Base-by-base conservation (phyloP, 2,329 filamentous ascomycete genomes). In the Hypoxylon sp. region DNA sequence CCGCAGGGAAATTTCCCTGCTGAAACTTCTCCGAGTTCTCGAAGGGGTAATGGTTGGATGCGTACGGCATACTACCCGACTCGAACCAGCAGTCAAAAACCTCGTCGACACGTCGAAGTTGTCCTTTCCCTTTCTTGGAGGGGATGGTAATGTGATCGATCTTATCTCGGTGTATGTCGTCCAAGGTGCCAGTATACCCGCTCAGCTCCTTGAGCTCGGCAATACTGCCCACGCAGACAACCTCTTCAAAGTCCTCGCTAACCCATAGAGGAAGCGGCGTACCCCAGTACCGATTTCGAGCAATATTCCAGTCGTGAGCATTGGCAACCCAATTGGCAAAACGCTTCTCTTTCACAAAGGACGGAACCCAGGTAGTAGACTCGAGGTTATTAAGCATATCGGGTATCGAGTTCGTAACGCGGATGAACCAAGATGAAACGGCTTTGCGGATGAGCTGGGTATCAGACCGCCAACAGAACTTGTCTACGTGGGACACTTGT, bases 31-130 rank as follows among this genome's bases (percentile, higher is more conserved):
- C 91, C 70, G 89, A 87, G 73, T 95, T 95, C 79, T 94, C 91
- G 74, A 97, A 97, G 6, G 94, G 94, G 75, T 96, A 97, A 77
- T 97, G 94, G 66, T 91, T 88, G 69, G 90, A 93, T 43, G 92
- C 91, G 75, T 97, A 97, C 2, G 94, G 94, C 94, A 97, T 97
- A 75, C 91, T 94, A 64, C 94, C 94, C 44, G 93, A 97, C 78
- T 97, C 94, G 67, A 97, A 97, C 63, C 94, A 97, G 76, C 94
- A 97, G 79, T 97, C 94, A 71, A 97, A 97, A 4, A 97, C 92
- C 76, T 97, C 93, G 53, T 93, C 89, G 8, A 95, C 85, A 70
- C 94, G 89, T 72, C 85, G 89, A 65, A 97, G 81, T n/a, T 85
- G 83, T 19, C 93, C 94, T 74, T 94, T 97, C 70, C 94, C 94